Evolutionary conservation across 345 rosid genomes (phyloP).

Genomic region (Rhizophora apiculata): DNA sequence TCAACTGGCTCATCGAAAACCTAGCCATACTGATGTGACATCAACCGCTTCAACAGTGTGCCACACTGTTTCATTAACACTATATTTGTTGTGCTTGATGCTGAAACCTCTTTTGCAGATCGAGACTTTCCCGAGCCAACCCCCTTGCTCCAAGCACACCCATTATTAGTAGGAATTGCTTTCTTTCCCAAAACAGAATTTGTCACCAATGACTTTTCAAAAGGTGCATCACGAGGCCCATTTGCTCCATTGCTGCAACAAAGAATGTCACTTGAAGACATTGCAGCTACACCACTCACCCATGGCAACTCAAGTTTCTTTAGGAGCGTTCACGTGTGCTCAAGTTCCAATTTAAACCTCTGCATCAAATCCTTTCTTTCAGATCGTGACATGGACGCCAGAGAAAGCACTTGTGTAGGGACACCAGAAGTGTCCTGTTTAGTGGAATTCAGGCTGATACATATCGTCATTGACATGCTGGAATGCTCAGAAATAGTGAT

Average conservation of each 20-base stretch:
- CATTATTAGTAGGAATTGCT: constrained; percentile 37
- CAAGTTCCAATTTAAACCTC: constrained; percentile 22
- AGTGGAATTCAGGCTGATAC: constrained; percentile 24
- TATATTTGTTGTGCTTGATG: constrained; percentile 38
- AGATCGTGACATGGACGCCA: constrained; percentile 6
- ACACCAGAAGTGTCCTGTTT: constrained; percentile 17
- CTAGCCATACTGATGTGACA: constrained; percentile 49
- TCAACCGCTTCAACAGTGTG: constrained; percentile 22
- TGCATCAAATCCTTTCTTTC: constrained; percentile 20
- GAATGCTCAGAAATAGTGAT: constrained; percentile 60
- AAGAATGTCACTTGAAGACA: constrained; percentile 22
- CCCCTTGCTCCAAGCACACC: constrained; percentile 43
- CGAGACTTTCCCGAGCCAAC: constrained; percentile 48
- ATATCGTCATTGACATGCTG: constrained; percentile 50
- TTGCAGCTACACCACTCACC: neutral
- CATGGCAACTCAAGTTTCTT: constrained; percentile 19
- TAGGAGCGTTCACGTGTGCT: constrained; percentile 11
- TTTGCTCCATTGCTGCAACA: constrained; percentile 26
- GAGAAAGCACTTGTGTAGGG: constrained; percentile 21
- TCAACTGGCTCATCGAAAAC: constrained; percentile 51
- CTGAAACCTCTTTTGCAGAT: constrained; percentile 41
- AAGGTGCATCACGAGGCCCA: constrained; percentile 32
- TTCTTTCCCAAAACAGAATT: constrained; percentile 51
- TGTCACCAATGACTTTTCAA: constrained; percentile 39
- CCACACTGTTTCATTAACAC: constrained; percentile 30